Evolutionary conservation across 139 green algal species (phyloP), one percentile per base, ranked within the genome.

Genomic region (Mychonastes homosphaera): DNA sequence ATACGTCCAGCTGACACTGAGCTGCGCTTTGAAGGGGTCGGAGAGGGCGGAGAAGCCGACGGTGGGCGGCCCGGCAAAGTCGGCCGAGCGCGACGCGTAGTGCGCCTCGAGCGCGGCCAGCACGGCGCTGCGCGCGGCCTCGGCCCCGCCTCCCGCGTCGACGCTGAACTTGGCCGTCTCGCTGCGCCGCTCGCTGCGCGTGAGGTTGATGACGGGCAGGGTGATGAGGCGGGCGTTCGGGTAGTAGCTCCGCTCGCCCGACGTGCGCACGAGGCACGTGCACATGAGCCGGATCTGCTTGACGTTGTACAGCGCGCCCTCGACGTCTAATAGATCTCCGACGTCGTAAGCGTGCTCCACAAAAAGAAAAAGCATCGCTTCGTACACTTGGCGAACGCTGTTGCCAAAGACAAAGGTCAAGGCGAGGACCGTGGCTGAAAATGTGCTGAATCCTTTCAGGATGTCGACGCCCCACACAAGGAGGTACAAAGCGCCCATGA

Each of bases 371-470:
- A 80, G 49, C 69, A 75, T 73, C 9, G 53, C 53, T 62, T 80
- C 73, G 30, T 73, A 80, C 45, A 79, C 67, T 36, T 63, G 57
- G 57, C 38, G 64, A 12, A 71, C 54, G n/a, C 33, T 48, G 62
- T 80, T 80, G 26, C 73, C 73, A 45, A 80, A 80, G 32, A 80
- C 62, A 46, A 80, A 80, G 13, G 73, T 70, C n/a, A 80, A 54
- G 2, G 69, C 69, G 30, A 77, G 69, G 21, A 80, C 62, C n/a
- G 69, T 76, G 23, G 69, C 64, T 9, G 51, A 67, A 45, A 80
- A 77, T 52, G 69, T 58, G 46, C 53, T 66, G 62, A 77, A 80
- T 39, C 73, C 73, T 33, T 69, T 51, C 16, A 67, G 12, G 4
- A 70, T 55, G 55, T 62, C 48, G 16, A 67, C 48, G 8, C 60